Percentiles rank a stretch among this genome's conserved stretches.
Evolutionary conservation across 805 yeast genomes (phyloP).

Genomic region (Sugiyamaella marilandica): DNA sequence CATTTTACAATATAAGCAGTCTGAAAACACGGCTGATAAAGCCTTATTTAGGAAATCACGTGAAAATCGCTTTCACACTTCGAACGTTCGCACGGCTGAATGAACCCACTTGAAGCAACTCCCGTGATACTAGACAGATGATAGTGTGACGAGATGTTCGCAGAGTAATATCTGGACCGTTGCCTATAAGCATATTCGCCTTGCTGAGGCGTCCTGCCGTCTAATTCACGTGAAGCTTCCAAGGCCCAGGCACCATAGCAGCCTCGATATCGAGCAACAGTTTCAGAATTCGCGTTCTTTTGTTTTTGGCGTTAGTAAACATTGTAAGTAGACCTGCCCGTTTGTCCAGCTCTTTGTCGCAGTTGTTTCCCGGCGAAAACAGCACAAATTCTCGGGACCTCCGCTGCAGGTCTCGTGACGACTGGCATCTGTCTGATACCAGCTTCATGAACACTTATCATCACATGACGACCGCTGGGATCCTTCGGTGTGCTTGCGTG

Average conservation of each 20-base stretch:
- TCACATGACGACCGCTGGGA: constrained; percentile 6
- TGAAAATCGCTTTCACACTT: too few species aligned
- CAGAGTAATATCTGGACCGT: background rate
- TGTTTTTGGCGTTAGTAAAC: background rate
- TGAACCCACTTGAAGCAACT: too few species aligned
- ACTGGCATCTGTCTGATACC: background rate
- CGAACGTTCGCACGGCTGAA: too few species aligned
- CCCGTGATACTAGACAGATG: too few species aligned
- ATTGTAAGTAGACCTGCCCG: background rate
- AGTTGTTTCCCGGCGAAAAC: background rate
- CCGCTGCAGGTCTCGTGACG: background rate
- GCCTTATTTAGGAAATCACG: too few species aligned
- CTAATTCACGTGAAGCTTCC: constrained; percentile 2
- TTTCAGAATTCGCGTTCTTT: too few species aligned
- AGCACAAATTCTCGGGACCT: background rate
- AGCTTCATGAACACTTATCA: background rate
- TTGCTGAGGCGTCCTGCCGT: background rate
- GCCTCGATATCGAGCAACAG: too few species aligned
- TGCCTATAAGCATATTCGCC: background rate
- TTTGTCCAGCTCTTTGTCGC: background rate
- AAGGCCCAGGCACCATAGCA: background rate
- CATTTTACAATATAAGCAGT: too few species aligned
- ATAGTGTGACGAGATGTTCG: too few species aligned
- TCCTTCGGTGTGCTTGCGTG: background rate
- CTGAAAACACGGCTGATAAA: too few species aligned